A percentile compares a stretch with the other conserved stretches of the same genome.
Conservation (phyloP, 345 rosid species). For the Sisymbrium irio region DNA sequence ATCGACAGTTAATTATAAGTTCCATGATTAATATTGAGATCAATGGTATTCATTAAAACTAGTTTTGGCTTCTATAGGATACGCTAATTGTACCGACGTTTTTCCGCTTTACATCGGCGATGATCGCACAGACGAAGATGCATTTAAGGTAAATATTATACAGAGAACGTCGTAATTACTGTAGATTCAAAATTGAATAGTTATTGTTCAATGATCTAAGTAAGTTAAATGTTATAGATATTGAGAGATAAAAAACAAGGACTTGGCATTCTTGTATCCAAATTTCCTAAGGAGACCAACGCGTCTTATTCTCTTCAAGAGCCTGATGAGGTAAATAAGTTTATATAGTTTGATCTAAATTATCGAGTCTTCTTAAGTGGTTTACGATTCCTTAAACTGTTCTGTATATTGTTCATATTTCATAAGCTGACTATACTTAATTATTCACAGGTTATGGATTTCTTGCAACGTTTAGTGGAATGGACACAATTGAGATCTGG, state of each 20-base stretch:
- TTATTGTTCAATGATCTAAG: not conserved
- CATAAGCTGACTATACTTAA: not conserved
- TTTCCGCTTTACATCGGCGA: conserved; percentile 95
- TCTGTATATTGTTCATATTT: not conserved
- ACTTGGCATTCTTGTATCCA: conserved; percentile 88
- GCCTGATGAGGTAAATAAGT: conserved; percentile 51
- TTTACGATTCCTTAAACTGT: not conserved
- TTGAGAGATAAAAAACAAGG: conserved; percentile 78
- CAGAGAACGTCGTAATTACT: conserved; percentile 14
- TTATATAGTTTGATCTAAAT: not conserved
- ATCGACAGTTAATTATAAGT: not conserved
- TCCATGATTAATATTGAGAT: not conserved
- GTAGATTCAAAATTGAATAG: not conserved
- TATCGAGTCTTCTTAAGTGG: not conserved
- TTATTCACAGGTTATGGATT: conserved; percentile 57
- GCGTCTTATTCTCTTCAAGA: conserved; percentile 89
- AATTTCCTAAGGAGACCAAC: conserved; percentile 79
- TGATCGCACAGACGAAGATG: conserved; percentile 96
- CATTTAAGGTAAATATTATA: conserved; percentile 85
- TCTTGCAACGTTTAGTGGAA: conserved; percentile 61
- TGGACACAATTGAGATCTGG: conserved; percentile 48
- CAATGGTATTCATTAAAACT: not conserved
- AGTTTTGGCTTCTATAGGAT: conserved; percentile 48
- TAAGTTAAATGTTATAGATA: conserved; percentile 42
- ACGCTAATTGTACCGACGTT: conserved; percentile 67